phyloP scores from a whole-genome alignment of 1,284 basidiomycete genomes.

The Ustilago cynodontis region DNA sequence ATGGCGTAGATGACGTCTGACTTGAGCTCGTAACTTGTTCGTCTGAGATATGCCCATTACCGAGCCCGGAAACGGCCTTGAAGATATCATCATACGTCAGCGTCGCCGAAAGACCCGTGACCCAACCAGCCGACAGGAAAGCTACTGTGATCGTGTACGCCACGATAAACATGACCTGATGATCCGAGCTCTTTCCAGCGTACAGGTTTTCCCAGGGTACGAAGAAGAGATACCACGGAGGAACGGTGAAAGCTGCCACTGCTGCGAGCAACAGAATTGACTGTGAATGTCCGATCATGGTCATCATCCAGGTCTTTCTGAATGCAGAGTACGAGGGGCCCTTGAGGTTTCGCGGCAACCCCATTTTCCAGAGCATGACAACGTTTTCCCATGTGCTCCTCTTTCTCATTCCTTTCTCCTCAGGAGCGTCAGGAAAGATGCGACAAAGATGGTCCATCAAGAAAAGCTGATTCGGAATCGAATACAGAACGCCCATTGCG shows the following conservation, averaged over 20 bases:
- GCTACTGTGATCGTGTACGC: conserved; percentile 17
- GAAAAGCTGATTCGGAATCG: conserved; percentile 27
- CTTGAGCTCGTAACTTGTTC: not conserved
- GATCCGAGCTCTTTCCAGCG: not conserved
- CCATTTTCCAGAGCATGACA: conserved; percentile 13
- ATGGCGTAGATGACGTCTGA: not conserved
- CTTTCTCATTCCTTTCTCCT: not conserved
- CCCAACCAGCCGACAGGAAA: conserved; percentile 3
- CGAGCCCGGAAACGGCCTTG: conserved; percentile 14
- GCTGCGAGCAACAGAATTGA: conserved; percentile 3
- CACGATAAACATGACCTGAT: conserved; percentile 20
- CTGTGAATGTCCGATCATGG: conserved; percentile 16
- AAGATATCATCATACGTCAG: conserved; percentile 28
- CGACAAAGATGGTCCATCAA: conserved; percentile 19
- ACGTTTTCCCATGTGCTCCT: not conserved
- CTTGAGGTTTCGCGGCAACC: conserved; percentile 4
- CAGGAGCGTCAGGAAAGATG: conserved; percentile 14
- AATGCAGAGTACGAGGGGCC: conserved; percentile 16
- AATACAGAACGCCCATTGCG: not conserved
- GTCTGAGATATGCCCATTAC: not conserved
- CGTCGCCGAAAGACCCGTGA: conserved; percentile 9
- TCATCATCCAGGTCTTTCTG: conserved; percentile 34
- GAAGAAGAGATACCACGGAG: conserved; percentile 8
- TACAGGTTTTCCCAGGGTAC: conserved; percentile 6
- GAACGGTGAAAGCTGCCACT: not conserved